A percentile compares a stretch with the other conserved stretches of the same genome.
Evolutionary conservation across 176 grass and related monocot genomes (phyloP).

Genomic region (Phoenix roebelenii): DNA sequence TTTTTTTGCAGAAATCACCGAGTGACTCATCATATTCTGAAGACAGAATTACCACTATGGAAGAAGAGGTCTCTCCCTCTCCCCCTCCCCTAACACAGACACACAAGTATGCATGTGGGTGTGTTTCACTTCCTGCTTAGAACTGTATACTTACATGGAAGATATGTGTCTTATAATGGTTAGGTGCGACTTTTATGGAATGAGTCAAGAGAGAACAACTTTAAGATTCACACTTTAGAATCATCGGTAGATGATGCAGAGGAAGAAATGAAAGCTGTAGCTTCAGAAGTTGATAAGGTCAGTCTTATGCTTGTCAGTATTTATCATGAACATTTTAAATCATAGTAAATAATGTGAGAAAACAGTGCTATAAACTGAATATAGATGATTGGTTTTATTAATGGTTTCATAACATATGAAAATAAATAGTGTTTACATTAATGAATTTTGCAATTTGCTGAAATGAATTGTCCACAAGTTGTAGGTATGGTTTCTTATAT

Average conservation of each 20-base stretch:
- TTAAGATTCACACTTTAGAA: slow-evolving; percentile 34
- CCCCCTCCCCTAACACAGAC: background rate
- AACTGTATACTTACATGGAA: slow-evolving; percentile 16
- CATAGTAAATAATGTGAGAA: no score
- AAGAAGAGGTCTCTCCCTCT: slow-evolving; percentile 49
- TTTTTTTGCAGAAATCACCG: slow-evolving; percentile 37
- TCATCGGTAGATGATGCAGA: slow-evolving; percentile 43
- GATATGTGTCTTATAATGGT: slow-evolving; percentile 1
- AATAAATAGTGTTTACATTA: no score
- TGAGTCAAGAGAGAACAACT: slow-evolving; percentile 45
- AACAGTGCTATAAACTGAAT: no score
- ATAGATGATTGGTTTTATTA: no score
- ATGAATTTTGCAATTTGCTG: no score
- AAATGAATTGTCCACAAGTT: no score
- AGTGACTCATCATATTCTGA: slow-evolving; percentile 26
- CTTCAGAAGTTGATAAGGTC: slow-evolving; percentile 60
- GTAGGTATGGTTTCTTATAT: no score
- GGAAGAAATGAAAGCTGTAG: slow-evolving; percentile 48
- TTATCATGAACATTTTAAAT: no score
- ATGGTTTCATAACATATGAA: no score
- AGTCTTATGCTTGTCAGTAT: background rate
- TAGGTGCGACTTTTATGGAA: slow-evolving; percentile 49
- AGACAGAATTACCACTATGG: slow-evolving; percentile 41
- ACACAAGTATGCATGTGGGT: background rate
- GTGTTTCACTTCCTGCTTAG: slow-evolving; percentile 13